Percentiles rank a stretch among this genome's conserved stretches.
Evolutionary conservation across 495 filamentous ascomycete genomes (phyloP).

Genomic region (Ascodesmis nigricans): DNA sequence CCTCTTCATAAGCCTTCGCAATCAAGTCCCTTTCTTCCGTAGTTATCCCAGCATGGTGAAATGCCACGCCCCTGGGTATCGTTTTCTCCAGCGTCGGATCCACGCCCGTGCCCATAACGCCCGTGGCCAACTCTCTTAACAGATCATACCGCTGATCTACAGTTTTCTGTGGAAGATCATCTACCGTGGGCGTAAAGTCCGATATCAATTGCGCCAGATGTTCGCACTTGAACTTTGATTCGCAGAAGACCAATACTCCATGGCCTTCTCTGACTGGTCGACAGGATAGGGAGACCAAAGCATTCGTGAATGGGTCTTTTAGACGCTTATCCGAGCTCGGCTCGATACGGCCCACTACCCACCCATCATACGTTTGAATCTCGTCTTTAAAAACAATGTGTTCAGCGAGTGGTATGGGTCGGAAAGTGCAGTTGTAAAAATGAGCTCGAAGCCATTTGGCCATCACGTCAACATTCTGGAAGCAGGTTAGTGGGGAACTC

Average conservation of each 20-base stretch:
- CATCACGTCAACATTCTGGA: slow-evolving; percentile 43
- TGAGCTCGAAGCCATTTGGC: slow-evolving; percentile 51
- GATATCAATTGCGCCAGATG: slow-evolving; percentile 25
- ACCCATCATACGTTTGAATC: slow-evolving; percentile 34
- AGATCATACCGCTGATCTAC: slow-evolving; percentile 41
- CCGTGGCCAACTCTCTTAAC: slow-evolving; percentile 43
- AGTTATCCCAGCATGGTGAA: slow-evolving; percentile 52
- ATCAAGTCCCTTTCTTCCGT: slow-evolving; percentile 60
- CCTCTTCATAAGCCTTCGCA: slow-evolving; percentile 48
- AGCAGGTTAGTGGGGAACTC: too few relatives aligned
- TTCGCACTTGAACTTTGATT: slow-evolving; percentile 32
- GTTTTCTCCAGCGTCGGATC: slow-evolving; percentile 46
- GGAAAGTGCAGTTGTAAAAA: slow-evolving; percentile 51
- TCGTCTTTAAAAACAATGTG: slow-evolving; percentile 53
- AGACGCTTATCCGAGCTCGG: slow-evolving; percentile 33
- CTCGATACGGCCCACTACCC: slow-evolving; percentile 27
- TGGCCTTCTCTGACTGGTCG: slow-evolving; percentile 45
- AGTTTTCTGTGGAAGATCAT: slow-evolving; percentile 20
- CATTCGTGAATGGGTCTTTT: slow-evolving; percentile 40
- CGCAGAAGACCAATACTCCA: slow-evolving; percentile 56
- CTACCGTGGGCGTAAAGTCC: slow-evolving; percentile 33
- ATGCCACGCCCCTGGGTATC: slow-evolving; percentile 44
- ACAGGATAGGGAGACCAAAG: slow-evolving; percentile 44
- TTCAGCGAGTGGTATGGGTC: slow-evolving; percentile 53
- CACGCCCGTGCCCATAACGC: slow-evolving; percentile 40